Percentiles rank a stretch among this genome's conserved stretches.
phyloP scores from a whole-genome alignment of 2,329 filamentous ascomycete species.

The Chrysoporthe austroafricana region DNA sequence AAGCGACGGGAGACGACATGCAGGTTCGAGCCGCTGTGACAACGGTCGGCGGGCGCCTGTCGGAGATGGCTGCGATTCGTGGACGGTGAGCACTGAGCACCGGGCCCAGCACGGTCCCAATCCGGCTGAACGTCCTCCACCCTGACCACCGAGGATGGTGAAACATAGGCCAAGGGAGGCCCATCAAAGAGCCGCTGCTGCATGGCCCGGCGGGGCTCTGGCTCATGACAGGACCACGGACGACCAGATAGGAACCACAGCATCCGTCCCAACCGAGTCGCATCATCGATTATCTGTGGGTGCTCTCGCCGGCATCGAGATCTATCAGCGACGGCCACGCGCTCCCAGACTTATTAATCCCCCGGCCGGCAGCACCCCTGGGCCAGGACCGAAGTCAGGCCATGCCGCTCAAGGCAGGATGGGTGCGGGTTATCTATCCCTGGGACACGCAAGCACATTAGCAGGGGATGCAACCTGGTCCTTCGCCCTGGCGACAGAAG shows the following conservation, averaged over 20 bases:
- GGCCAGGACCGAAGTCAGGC: not conserved
- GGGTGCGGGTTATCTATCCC: not conserved
- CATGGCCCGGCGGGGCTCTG: not conserved
- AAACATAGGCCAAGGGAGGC: constrained; percentile 22
- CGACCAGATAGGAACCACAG: constrained; percentile 22
- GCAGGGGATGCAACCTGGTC: not conserved
- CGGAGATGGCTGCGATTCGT: constrained; percentile 12
- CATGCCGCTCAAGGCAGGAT: not conserved
- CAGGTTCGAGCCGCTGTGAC: constrained; percentile 5
- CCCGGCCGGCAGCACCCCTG: not conserved
- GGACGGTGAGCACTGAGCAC: not conserved
- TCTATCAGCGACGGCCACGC: not conserved
- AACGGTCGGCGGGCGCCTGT: constrained; percentile 1
- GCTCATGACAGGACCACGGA: not conserved
- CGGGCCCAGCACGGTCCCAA: constrained; percentile 5
- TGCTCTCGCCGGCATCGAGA: not conserved
- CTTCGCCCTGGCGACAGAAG: not conserved
- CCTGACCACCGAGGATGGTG: constrained; percentile 7
- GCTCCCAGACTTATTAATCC: not conserved
- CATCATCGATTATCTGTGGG: not conserved
- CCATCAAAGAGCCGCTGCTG: constrained; percentile 17
- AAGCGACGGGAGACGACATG: not conserved
- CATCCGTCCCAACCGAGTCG: constrained; percentile 21
- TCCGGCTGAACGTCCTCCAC: constrained; percentile 2
- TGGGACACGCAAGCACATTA: not conserved